Conservation (phyloP, 148 eudicot species). For the Rhododendron ferrugineum region DNA sequence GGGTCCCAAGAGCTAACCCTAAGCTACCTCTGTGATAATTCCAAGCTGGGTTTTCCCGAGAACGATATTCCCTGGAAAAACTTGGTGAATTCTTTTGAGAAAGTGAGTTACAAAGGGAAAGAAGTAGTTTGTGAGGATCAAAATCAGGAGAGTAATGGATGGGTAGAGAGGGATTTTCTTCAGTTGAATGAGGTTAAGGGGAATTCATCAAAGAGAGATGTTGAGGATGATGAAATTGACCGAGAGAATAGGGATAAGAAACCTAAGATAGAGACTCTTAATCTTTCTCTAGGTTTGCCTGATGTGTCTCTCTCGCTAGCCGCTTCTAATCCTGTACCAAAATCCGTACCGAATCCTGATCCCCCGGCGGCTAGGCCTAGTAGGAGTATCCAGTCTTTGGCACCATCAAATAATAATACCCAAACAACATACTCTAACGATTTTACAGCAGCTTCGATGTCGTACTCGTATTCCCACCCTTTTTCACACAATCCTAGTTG, state of each 20-base stretch:
- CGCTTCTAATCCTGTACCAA: conserved; percentile 44
- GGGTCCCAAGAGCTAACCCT: conserved; percentile 68
- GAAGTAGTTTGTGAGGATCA: conserved; percentile 40
- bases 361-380: conserved; percentile 30
- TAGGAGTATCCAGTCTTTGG: conserved; percentile 52
- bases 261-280: conserved; percentile 62
- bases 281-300: conserved; percentile 64
- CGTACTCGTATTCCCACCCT: conserved; percentile 60
- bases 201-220: conserved; percentile 33
- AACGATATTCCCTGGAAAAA: conserved; percentile 29
- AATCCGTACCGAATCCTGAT: conserved; percentile 36
- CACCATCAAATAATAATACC: conserved; percentile 42
- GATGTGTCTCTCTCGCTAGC: conserved; percentile 66
- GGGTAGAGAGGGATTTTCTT: conserved; percentile 79
- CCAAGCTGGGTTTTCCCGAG: conserved; percentile 36
- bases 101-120: conserved; percentile 52
- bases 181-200: conserved; percentile 48
- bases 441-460: conserved; percentile 58
- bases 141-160: conserved; percentile 30
- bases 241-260: conserved; percentile 47
- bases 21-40: conserved; percentile 66
- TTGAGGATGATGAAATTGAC: conserved; percentile 28
- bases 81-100: conserved; percentile 33
- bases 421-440: conserved; percentile 64
- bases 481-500: conserved; percentile 85